Evolutionary conservation across 805 yeast genomes (phyloP).

Genomic region (Wickerhamomyces rabaulensis): DNA sequence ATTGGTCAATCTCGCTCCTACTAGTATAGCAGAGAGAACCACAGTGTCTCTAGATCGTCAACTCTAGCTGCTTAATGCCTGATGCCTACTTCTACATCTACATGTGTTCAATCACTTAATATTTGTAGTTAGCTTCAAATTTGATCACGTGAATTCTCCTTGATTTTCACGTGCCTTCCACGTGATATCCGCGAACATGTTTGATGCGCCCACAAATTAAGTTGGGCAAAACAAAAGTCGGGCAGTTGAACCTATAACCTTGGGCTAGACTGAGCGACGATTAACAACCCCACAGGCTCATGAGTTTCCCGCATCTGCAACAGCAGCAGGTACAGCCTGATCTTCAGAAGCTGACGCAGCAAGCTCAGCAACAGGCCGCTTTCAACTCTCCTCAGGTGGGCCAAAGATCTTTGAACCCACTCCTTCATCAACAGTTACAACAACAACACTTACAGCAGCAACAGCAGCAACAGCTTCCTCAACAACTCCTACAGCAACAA

Average conservation of each 20-base stretch:
- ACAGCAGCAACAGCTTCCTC: conserved; percentile 1
- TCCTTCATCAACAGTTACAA: not conserved
- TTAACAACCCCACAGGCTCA: not conserved
- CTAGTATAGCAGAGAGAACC: too few relatives aligned
- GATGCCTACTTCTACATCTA: too few relatives aligned
- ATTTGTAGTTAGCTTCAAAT: too few relatives aligned
- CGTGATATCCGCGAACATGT: too few relatives aligned
- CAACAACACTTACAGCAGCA: not conserved
- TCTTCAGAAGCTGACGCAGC: not conserved
- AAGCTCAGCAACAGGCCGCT: not conserved
- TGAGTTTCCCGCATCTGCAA: not conserved
- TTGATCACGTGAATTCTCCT: not conserved
- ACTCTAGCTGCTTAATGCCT: too few relatives aligned
- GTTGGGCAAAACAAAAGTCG: not conserved
- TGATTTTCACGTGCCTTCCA: too few relatives aligned
- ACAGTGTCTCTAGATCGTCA: too few relatives aligned
- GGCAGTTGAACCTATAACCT: too few relatives aligned
- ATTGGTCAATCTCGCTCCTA: too few relatives aligned
- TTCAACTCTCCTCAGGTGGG: not conserved
- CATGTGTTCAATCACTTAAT: too few relatives aligned
- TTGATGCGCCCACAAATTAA: too few relatives aligned
- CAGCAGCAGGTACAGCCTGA: not conserved
- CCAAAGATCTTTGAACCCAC: not conserved
- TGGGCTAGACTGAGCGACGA: too few relatives aligned
- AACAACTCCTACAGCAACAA: conserved; percentile 8